A percentile compares a stretch with the other conserved stretches of the same genome.
phyloP scores from a whole-genome alignment of 116 monocot genomes.

The Cymodocea nodosa region DNA sequence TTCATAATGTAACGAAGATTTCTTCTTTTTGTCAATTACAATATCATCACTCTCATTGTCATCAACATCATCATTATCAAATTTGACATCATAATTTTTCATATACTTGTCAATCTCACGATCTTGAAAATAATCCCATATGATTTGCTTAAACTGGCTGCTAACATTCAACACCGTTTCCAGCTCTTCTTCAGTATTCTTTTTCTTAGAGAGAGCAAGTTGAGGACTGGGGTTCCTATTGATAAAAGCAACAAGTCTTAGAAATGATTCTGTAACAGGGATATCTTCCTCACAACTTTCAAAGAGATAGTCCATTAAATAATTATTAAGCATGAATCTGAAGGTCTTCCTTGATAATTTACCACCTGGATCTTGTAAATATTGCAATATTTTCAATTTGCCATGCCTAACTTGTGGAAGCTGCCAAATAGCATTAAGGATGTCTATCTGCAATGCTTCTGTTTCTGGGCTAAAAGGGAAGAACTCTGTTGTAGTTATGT shows the following conservation, averaged over 20 bases:
- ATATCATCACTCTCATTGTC: constrained; percentile 26
- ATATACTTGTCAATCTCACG: constrained; percentile 11
- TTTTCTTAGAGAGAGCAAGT: constrained; percentile 13
- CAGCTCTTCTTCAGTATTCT: constrained; percentile 32
- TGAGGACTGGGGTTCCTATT: constrained; percentile 20
- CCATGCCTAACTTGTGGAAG: constrained; percentile 27
- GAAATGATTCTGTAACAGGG: constrained; percentile 25
- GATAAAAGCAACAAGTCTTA: constrained; percentile 24
- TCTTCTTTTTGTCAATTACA: constrained; percentile 20
- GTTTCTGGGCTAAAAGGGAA: constrained; percentile 38
- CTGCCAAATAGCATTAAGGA: constrained; percentile 63
- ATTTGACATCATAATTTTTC: not conserved
- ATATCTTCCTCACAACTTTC: constrained; percentile 37
- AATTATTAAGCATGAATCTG: constrained; percentile 29
- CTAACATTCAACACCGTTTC: constrained; percentile 50
- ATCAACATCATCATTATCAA: constrained; percentile 6
- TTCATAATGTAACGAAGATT: constrained; percentile 15
- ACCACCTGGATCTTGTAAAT: constrained; percentile 27
- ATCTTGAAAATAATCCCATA: constrained; percentile 15
- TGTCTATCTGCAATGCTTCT: constrained; percentile 35
- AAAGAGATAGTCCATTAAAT: constrained; percentile 59
- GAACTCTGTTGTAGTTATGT: constrained; percentile 27
- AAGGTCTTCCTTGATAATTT: constrained; percentile 16
- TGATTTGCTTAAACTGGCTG: constrained; percentile 36
- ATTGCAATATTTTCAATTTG: constrained; percentile 32